Percentiles rank a stretch among this genome's conserved stretches.
These are phyloP conservation scores for Fraxinus latifolia DNA, from an alignment of 305 asterid genomes.

Conservation along the genomic window DNA sequence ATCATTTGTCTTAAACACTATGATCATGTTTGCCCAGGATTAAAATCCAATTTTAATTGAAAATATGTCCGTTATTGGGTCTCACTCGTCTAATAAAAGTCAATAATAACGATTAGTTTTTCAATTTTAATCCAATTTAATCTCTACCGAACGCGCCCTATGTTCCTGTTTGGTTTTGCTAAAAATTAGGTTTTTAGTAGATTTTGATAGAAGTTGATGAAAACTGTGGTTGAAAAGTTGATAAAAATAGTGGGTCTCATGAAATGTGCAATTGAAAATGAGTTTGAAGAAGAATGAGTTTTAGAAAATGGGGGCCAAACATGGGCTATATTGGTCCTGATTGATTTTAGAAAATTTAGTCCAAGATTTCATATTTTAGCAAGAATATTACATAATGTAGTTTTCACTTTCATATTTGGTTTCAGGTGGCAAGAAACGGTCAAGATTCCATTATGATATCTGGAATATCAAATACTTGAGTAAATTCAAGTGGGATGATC, in stretches of 20 bases:
- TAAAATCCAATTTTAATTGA: too few species aligned
- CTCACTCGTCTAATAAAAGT: too few species aligned
- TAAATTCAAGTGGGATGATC: slow-evolving; percentile 97
- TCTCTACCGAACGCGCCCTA: too few species aligned
- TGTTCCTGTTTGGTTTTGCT: not conserved
- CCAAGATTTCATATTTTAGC: not conserved
- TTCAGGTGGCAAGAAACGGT: slow-evolving; percentile 86
- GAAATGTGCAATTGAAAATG: not conserved
- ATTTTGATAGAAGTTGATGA: not conserved
- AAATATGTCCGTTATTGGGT: too few species aligned
- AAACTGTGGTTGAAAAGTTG: not conserved
- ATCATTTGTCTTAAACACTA: not conserved
- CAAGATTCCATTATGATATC: slow-evolving; percentile 72
- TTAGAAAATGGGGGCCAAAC: not conserved
- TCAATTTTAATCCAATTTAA: too few species aligned
- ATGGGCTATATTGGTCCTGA: not conserved
- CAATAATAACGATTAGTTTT: too few species aligned
- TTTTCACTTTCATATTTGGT: slow-evolving; percentile 18
- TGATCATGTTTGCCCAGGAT: too few species aligned
- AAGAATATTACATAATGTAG: not conserved
- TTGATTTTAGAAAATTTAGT: not conserved
- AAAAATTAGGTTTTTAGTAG: not conserved
- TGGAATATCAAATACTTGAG: slow-evolving; percentile 96
- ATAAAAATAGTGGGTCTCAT: not conserved
- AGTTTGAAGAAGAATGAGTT: not conserved